These are phyloP conservation scores for Salix brachista DNA, from an alignment of 345 rosid genomes.

Conservation along the genomic window DNA sequence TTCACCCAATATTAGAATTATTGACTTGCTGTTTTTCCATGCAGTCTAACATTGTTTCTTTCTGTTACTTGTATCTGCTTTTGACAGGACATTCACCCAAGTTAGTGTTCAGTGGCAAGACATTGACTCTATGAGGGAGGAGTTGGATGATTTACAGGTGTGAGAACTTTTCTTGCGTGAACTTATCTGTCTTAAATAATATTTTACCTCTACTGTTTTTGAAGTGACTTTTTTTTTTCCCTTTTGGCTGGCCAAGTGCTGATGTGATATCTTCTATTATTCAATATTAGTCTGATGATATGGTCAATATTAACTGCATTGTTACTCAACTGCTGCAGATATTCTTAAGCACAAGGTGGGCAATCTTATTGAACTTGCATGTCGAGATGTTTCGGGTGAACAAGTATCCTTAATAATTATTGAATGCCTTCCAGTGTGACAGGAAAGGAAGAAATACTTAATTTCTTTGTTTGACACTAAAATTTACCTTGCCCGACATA, in stretches of 20 bases:
- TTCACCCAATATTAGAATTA: neutral
- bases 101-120: slow-evolving; percentile 99
- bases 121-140: slow-evolving; percentile 96
- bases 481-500: neutral
- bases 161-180: neutral
- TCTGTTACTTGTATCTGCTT: neutral
- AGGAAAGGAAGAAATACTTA: neutral
- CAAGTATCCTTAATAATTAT: slow-evolving; percentile 73
- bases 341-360: slow-evolving; percentile 98
- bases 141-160: slow-evolving; percentile 58
- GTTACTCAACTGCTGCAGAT: slow-evolving; percentile 48
- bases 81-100: slow-evolving; percentile 93
- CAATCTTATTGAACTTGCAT: slow-evolving; percentile 89
- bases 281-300: neutral
- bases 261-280: neutral
- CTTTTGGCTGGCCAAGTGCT: neutral
- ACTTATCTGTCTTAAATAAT: neutral
- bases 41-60: neutral
- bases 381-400: slow-evolving; percentile 98
- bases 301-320: neutral
- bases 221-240: neutral
- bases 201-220: slow-evolving; percentile 9
- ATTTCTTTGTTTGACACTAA: neutral
- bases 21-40: neutral
- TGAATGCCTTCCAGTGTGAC: neutral